These are phyloP conservation scores for Trichoderma sp. DNA, from an alignment of 2,329 filamentous ascomycete species.

Conservation along the genomic window DNA sequence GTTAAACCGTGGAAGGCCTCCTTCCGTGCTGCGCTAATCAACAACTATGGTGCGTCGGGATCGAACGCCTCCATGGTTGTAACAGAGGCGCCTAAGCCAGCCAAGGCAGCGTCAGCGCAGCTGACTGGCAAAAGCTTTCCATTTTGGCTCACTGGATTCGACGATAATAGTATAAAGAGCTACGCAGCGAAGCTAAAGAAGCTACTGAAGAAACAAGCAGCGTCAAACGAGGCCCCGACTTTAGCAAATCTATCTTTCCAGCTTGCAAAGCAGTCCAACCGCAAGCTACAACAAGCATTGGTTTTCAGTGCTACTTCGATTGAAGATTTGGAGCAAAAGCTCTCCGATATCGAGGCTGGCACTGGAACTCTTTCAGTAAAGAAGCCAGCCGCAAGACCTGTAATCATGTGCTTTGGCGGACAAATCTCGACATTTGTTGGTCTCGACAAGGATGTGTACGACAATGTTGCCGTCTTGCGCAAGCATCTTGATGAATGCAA, in stretches of 20 bases:
- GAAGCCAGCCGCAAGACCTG: slow-evolving; percentile 23
- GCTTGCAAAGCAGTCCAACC: background rate
- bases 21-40: slow-evolving; percentile 33
- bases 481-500: slow-evolving; percentile 23
- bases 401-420: slow-evolving; percentile 38
- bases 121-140: background rate
- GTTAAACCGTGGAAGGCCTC: slow-evolving; percentile 28
- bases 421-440: slow-evolving; percentile 36
- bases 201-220: too few species aligned
- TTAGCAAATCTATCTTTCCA: background rate
- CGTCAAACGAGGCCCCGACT: too few species aligned
- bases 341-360: background rate
- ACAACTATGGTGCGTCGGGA: slow-evolving; percentile 40
- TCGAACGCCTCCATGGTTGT: slow-evolving; percentile 30
- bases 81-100: slow-evolving; percentile 24
- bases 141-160: background rate
- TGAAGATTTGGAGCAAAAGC: background rate
- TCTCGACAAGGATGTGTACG: slow-evolving; percentile 35
- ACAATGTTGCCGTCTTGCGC: slow-evolving; percentile 28
- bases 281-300: background rate
- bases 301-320: background rate
- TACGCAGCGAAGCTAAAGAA: background rate
- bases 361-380: too few species aligned
- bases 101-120: slow-evolving; percentile 18
- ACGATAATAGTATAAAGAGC: background rate